These are phyloP conservation scores for Mycena haematopus DNA, from an alignment of 768 basidiomycete genomes.

Conservation along the genomic window DNA sequence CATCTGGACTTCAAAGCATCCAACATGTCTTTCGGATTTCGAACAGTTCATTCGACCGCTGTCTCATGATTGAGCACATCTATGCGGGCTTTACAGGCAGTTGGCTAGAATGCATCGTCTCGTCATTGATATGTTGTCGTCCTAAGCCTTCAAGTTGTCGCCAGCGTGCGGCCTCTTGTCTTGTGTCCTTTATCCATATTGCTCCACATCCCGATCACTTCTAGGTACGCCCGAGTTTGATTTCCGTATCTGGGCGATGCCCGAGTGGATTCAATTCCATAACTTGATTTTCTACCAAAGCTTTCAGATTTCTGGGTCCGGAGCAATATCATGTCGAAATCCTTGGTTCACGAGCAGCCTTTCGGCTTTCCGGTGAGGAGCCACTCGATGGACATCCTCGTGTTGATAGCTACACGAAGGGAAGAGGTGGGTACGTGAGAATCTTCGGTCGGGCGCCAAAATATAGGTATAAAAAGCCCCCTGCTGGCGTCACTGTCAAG, in stretches of 20 bases:
- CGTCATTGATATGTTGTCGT: too few species aligned
- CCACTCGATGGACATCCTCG: not conserved
- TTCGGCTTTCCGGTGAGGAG: not conserved
- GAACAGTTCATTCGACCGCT: too few species aligned
- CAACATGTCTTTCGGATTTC: too few species aligned
- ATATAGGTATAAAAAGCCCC: constrained; percentile 6
- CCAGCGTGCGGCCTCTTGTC: not conserved
- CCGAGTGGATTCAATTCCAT: not conserved
- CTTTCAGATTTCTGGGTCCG: not conserved
- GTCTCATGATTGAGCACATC: too few species aligned
- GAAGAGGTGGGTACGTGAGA: constrained; percentile 19
- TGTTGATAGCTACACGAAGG: constrained; percentile 3
- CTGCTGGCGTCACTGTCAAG: not conserved
- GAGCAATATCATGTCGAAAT: not conserved
- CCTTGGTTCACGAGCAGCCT: not conserved
- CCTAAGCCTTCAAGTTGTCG: not conserved
- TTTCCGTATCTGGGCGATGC: not conserved
- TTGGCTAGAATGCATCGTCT: too few species aligned
- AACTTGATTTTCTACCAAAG: not conserved
- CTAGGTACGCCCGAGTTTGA: constrained; percentile 1
- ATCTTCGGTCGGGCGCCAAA: constrained; percentile 12
- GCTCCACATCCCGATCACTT: not conserved
- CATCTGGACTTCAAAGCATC: too few species aligned
- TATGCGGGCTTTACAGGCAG: too few species aligned
- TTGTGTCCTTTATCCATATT: constrained; percentile 1